phyloP scores from a whole-genome alignment of 2,329 filamentous ascomycete species.

The Sarocladium strictum region DNA sequence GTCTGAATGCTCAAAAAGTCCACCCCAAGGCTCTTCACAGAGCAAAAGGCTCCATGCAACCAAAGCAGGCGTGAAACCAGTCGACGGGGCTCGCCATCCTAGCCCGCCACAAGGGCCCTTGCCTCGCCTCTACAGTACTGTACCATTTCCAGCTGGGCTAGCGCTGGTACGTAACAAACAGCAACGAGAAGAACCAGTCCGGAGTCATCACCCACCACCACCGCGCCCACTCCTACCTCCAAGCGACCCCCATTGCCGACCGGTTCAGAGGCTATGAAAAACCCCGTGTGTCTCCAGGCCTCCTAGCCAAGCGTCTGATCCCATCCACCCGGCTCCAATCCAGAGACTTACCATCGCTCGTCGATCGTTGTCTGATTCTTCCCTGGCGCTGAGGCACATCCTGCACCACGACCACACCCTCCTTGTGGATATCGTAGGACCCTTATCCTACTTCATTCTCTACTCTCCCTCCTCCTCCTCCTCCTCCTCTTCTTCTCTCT shows the following conservation, averaged over 20 bases:
- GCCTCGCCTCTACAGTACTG: conserved; percentile 1
- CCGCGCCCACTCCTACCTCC: not conserved
- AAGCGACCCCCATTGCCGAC: not conserved
- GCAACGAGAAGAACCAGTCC: not conserved
- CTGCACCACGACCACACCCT: not conserved
- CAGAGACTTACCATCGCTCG: conserved; percentile 3
- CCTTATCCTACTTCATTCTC: conserved; percentile 5
- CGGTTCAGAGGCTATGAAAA: not conserved
- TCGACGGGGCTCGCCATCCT: conserved; percentile 7
- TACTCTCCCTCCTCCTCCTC: not conserved
- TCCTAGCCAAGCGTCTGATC: not conserved
- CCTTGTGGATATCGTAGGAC: not conserved
- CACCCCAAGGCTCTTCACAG: not conserved
- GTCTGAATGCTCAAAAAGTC: not conserved
- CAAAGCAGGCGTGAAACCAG: conserved; percentile 1
- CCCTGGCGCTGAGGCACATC: not conserved
- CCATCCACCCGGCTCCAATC: not conserved
- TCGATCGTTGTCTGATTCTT: conserved; percentile 7
- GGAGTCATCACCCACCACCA: not conserved
- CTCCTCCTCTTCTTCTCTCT: not conserved
- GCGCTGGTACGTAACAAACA: not conserved
- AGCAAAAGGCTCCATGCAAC: not conserved
- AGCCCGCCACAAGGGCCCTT: conserved; percentile 6
- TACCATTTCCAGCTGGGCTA: conserved; percentile 2
- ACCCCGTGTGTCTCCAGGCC: not conserved